phyloP scores from a whole-genome alignment of 441 rosid species.

The Macaranga tanarius region DNA sequence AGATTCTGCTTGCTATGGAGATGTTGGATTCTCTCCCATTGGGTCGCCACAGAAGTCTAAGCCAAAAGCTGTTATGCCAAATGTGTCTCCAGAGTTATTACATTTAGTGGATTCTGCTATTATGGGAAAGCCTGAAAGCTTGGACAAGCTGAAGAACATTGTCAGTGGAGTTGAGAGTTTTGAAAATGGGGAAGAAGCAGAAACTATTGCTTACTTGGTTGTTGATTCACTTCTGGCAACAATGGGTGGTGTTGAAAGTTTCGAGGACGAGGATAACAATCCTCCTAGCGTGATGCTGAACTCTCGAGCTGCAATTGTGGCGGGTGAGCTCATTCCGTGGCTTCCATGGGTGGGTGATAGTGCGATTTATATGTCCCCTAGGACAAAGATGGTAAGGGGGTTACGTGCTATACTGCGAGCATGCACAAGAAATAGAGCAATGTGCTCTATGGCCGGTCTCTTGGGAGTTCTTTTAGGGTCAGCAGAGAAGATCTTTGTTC shows the following conservation, averaged over 20 bases:
- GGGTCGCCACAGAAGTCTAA: constrained; percentile 67
- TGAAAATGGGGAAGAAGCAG: constrained; percentile 74
- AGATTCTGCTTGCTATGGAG: constrained; percentile 50
- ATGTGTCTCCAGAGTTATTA: constrained; percentile 96
- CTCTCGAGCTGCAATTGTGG: constrained; percentile 95
- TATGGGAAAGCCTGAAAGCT: constrained; percentile 96
- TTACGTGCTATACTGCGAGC: constrained; percentile 90
- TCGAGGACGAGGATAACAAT: constrained; percentile 92
- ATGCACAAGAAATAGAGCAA: constrained; percentile 97
- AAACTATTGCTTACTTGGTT: constrained; percentile 78
- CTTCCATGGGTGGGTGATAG: constrained; percentile 80
- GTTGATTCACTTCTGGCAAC: constrained; percentile 98
- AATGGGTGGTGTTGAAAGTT: constrained; percentile 99
- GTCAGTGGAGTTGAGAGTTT: constrained; percentile 78
- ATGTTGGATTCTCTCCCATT: constrained; percentile 52
- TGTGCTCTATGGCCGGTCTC: constrained; percentile 95
- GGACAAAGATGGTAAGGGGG: constrained; percentile 93
- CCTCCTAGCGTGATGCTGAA: constrained; percentile 99
- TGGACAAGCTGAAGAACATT: constrained; percentile 82
- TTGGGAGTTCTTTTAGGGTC: constrained; percentile 84
- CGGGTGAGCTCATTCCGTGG: constrained; percentile 93
- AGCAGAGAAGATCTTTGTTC: constrained; percentile 74
- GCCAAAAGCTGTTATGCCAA: constrained; percentile 77
- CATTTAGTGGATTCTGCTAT: constrained; percentile 99
- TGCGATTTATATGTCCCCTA: constrained; percentile 75